Evolutionary conservation across 352 stramenopile species (phyloP).

Genomic region (Phytophthora multivora): DNA sequence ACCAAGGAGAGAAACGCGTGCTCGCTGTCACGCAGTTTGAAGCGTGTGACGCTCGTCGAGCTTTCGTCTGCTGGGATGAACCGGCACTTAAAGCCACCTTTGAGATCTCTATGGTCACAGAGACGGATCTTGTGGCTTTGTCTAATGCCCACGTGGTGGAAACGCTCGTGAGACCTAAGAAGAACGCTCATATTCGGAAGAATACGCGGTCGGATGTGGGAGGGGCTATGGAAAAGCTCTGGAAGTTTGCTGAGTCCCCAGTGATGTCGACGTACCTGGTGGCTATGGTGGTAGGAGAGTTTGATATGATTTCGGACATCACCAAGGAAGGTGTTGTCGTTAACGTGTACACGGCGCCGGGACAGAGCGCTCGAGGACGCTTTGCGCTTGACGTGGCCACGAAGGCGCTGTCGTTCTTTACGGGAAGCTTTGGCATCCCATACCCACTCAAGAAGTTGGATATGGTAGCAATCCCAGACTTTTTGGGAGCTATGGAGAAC

Average conservation of each 20-base stretch:
- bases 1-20: constrained; percentile 90
- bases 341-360: constrained; percentile 95
- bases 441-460: constrained; percentile 99
- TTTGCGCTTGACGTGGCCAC: constrained; percentile 90
- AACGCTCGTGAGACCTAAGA: constrained; percentile 62
- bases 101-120: constrained; percentile 92
- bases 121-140: constrained; percentile 91
- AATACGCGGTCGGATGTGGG: constrained; percentile 44
- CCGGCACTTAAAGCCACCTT: constrained; percentile 96
- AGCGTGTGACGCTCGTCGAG: constrained; percentile 88
- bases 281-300: constrained; percentile 95
- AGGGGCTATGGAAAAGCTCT: constrained; percentile 58
- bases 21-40: constrained; percentile 92
- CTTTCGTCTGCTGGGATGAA: constrained; percentile 99
- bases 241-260: constrained; percentile 92
- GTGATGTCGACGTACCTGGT: constrained; percentile 99
- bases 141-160: constrained; percentile 96
- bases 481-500: constrained; percentile 96
- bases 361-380: constrained; percentile 86
- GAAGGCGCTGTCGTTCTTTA: constrained; percentile 76
- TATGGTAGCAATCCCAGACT: constrained; percentile 96
- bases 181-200: constrained; percentile 60
- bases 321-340: constrained; percentile 92
- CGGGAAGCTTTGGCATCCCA: constrained; percentile 69
- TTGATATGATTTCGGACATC: constrained; percentile 93